phyloP scores from a whole-genome alignment of 139 green algal genomes.

The Tetraselmis striata region DNA sequence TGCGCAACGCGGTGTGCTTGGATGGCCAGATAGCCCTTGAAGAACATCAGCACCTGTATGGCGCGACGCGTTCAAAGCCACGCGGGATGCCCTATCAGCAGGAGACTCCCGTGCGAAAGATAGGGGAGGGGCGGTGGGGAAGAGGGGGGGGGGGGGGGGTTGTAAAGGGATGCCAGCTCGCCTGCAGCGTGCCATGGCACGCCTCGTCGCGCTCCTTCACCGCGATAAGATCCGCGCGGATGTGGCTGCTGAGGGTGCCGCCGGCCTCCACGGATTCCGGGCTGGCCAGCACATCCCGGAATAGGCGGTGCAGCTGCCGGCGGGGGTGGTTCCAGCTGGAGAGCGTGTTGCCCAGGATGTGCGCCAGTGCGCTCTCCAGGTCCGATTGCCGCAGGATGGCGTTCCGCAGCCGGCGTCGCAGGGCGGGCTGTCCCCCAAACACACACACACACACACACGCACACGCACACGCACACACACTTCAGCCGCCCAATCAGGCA shows the following conservation, averaged over 20 bases:
- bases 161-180: no score
- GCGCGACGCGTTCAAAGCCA: not conserved
- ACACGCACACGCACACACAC: no score
- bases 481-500: no score
- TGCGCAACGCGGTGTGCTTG: constrained; percentile 41
- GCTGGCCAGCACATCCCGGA: not conserved
- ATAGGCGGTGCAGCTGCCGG: constrained; percentile 1
- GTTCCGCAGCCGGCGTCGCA: not conserved
- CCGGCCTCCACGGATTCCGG: not conserved
- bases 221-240: constrained; percentile 28
- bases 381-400: constrained; percentile 2
- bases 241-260: not conserved
- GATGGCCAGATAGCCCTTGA: constrained; percentile 47
- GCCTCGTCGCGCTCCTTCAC: constrained; percentile 41
- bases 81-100: not conserved
- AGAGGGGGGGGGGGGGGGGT: no score
- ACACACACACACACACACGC: no score
- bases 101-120: no score
- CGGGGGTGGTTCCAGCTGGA: not conserved
- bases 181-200: constrained; percentile 31
- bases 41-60: constrained; percentile 34
- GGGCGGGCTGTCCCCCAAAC: not conserved
- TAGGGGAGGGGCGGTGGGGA: no score
- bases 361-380: constrained; percentile 5
- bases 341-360: constrained; percentile 18